Percentiles rank a stretch among this genome's conserved stretches.
Conservation (phyloP, 163 green algal genomes). For the Volvox carteri region DNA sequence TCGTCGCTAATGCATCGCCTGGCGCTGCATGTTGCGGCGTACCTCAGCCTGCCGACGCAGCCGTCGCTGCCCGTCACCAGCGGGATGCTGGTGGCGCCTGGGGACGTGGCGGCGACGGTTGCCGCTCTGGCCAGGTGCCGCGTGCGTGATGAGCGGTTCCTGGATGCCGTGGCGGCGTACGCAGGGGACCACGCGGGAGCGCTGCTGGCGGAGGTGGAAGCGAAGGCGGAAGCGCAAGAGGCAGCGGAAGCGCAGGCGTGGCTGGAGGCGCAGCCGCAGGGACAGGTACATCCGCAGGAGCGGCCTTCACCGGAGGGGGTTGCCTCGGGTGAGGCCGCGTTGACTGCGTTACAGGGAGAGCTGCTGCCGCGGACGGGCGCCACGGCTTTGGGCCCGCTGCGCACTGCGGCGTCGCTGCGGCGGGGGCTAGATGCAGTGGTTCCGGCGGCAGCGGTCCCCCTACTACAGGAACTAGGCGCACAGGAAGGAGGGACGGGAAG, state of each 20-base stretch:
- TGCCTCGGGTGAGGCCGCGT: too few species aligned
- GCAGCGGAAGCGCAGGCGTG: too few species aligned
- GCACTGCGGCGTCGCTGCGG: background rate
- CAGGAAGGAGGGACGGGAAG: too few species aligned
- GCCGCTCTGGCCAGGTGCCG: slow-evolving; percentile 13
- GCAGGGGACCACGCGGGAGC: slow-evolving; percentile 1
- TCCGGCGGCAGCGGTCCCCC: too few species aligned
- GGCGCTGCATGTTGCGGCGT: slow-evolving; percentile 31
- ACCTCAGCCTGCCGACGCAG: background rate
- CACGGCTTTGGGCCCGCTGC: background rate
- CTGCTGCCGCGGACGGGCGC: background rate
- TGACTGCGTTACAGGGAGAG: too few species aligned
- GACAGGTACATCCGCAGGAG: background rate
- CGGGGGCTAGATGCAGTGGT: too few species aligned
- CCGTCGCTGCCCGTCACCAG: background rate
- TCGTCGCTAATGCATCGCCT: slow-evolving; percentile 23
- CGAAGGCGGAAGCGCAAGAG: background rate
- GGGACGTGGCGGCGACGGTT: slow-evolving; percentile 19
- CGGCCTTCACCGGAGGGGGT: too few species aligned
- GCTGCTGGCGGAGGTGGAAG: background rate
- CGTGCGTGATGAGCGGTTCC: slow-evolving; percentile 18
- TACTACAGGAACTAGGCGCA: too few species aligned
- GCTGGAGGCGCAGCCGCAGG: background rate
- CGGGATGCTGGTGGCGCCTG: background rate
- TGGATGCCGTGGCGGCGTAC: slow-evolving; percentile 7